A percentile compares a stretch with the other conserved stretches of the same genome.
Conservation (phyloP, 1,284 basidiomycete species). For the Mycosarcoma mackinlayi region DNA sequence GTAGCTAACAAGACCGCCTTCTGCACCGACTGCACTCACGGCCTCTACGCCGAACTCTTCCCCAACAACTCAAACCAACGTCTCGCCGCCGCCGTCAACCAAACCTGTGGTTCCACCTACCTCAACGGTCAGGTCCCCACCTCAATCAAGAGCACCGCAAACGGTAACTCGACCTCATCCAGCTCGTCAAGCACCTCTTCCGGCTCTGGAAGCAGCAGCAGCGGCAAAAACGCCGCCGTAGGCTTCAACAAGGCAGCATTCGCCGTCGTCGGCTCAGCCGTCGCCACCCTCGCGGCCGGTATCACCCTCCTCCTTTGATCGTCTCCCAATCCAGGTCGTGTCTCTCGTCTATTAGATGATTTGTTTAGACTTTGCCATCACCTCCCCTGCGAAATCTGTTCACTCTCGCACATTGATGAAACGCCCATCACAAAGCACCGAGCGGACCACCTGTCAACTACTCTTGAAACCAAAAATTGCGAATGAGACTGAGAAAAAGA, state of each 20-base stretch:
- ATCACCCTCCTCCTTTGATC: constrained; percentile 27
- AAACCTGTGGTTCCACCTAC: constrained; percentile 28
- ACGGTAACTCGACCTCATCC: constrained; percentile 26
- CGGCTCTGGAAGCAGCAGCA: constrained; percentile 5
- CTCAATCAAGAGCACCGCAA: constrained; percentile 32
- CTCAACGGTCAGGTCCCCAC: constrained; percentile 32
- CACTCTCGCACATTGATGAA: too few relatives aligned
- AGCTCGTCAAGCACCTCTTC: background rate
- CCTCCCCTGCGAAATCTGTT: too few relatives aligned
- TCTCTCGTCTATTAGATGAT: too few relatives aligned
- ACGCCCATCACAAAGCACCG: too few relatives aligned
- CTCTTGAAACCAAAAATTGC: too few relatives aligned
- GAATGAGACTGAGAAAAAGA: too few relatives aligned
- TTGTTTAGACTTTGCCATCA: too few relatives aligned
- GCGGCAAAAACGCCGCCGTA: constrained; percentile 6
- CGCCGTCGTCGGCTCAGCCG: constrained; percentile 12
- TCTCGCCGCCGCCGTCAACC: constrained; percentile 17
- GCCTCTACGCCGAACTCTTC: constrained; percentile 33
- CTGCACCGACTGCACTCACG: constrained; percentile 49
- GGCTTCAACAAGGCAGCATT: constrained; percentile 8
- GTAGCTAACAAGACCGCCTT: constrained; percentile 38
- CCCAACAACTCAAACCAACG: constrained; percentile 23
- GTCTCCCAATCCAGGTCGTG: too few relatives aligned
- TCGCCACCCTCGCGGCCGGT: constrained; percentile 37
- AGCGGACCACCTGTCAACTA: too few relatives aligned